Conservation (phyloP, 192 early-diverging fungal species). For the Podila minutissima region DNA sequence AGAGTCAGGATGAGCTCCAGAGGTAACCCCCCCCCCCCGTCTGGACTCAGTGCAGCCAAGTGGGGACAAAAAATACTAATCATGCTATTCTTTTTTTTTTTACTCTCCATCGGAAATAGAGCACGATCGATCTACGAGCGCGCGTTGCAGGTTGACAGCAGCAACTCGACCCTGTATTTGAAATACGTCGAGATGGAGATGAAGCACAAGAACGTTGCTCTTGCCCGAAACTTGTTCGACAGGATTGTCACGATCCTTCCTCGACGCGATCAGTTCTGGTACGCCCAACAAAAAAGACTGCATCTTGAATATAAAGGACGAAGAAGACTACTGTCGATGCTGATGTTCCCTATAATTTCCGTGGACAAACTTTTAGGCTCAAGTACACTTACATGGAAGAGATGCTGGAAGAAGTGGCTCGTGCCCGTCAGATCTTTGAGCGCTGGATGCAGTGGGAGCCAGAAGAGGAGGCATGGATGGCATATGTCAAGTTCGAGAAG, state of each 20-base stretch:
- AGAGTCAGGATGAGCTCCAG: constrained; percentile 86
- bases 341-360: background rate
- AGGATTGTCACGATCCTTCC: constrained; percentile 90
- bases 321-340: background rate
- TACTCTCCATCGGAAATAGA: constrained; percentile 38
- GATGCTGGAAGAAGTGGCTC: constrained; percentile 87
- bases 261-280: constrained; percentile 84
- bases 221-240: constrained; percentile 95
- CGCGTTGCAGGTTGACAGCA: constrained; percentile 89
- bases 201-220: constrained; percentile 94
- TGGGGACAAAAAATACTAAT: background rate
- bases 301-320: background rate
- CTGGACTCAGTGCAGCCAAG: background rate
- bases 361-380: constrained; percentile 66
- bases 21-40: constrained; percentile 54
- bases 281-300: background rate
- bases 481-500: constrained; percentile 94
- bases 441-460: constrained; percentile 99
- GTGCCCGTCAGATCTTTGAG: constrained; percentile 94
- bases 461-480: constrained; percentile 89
- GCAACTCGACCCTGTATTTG: constrained; percentile 88
- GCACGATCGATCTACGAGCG: constrained; percentile 92
- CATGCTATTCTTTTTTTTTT: background rate
- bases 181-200: constrained; percentile 98
- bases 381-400: constrained; percentile 99